These are phyloP conservation scores for Yamadazyma philogaea DNA, from an alignment of 805 yeast species.

Conservation along the genomic window DNA sequence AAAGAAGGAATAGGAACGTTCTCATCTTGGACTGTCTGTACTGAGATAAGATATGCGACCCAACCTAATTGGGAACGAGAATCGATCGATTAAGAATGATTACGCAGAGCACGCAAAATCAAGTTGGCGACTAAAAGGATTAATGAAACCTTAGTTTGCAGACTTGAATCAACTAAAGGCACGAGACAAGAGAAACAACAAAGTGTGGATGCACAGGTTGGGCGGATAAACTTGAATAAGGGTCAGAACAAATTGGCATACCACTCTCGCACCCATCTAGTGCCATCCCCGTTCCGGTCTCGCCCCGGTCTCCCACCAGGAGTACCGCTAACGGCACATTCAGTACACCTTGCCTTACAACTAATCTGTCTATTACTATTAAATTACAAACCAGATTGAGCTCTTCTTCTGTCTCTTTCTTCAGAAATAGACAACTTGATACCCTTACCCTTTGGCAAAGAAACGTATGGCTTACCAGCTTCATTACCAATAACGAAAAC, in stretches of 20 bases:
- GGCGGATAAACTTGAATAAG: too few species aligned
- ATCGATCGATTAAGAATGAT: neutral
- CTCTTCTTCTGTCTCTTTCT: constrained; percentile 46
- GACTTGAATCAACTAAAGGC: too few species aligned
- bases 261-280: too few species aligned
- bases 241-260: too few species aligned
- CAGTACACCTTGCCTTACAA: too few species aligned
- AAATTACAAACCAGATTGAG: constrained; percentile 26
- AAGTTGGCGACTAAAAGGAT: neutral
- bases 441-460: constrained; percentile 47
- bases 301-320: too few species aligned
- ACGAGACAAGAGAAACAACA: too few species aligned
- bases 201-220: too few species aligned
- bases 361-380: neutral
- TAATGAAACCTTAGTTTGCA: neutral
- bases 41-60: neutral
- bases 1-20: neutral
- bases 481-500: constrained; percentile 42
- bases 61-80: neutral
- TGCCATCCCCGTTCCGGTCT: too few species aligned
- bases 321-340: too few species aligned
- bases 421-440: constrained; percentile 41
- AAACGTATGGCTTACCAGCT: constrained; percentile 40
- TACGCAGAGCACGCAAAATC: neutral
- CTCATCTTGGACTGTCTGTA: neutral